Conservation (phyloP, 1,284 basidiomycete genomes). For the Erythrobasidium hasegawianum region DNA sequence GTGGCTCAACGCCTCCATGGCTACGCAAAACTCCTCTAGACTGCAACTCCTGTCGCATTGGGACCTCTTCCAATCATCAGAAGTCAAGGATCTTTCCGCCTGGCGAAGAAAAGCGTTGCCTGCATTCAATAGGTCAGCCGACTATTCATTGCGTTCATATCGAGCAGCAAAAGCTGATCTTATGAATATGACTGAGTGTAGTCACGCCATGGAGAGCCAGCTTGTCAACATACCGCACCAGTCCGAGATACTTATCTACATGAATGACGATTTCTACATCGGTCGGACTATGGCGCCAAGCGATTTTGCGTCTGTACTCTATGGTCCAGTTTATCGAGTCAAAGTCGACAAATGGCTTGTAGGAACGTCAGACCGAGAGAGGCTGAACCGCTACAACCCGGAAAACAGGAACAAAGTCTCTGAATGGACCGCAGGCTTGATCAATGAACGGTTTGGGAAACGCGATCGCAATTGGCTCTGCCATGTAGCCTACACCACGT, state of each 20-base stretch:
- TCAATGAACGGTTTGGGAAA: conserved; percentile 12
- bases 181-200: no score
- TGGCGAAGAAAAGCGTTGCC: background rate
- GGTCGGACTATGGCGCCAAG: background rate
- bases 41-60: conserved; percentile 6
- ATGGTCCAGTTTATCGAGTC: background rate
- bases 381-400: conserved; percentile 1
- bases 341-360: conserved; percentile 4
- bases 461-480: conserved; percentile 14
- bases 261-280: conserved; percentile 20
- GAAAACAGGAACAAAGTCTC: conserved; percentile 4
- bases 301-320: conserved; percentile 1
- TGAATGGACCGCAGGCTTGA: background rate
- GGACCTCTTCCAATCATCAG: background rate
- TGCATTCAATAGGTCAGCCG: conserved; percentile 5
- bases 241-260: conserved; percentile 3
- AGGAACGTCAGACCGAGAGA: conserved; percentile 1
- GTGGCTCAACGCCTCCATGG: conserved; percentile 4
- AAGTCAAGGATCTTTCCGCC: background rate
- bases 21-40: background rate
- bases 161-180: no score
- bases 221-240: conserved; percentile 2
- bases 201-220: conserved; percentile 12
- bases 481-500: conserved; percentile 13
- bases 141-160: background rate